Base-by-base conservation (phyloP, 1,139 yeast genomes). In the Hanseniaspora uvarum region DNA sequence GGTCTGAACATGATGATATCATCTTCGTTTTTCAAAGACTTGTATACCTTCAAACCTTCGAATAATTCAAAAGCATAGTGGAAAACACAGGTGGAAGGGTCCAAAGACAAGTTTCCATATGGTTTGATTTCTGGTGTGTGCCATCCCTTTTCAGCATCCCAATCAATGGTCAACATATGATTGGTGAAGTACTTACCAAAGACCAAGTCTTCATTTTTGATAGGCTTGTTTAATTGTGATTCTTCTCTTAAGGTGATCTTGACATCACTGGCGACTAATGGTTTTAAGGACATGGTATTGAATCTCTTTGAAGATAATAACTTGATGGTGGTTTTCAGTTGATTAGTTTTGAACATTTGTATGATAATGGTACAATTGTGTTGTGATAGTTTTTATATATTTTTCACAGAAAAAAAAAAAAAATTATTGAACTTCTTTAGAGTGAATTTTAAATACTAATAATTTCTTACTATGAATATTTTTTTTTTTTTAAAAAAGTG, bases 41-140 rank as follows among this genome's bases (percentile, higher is more conserved):
- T 77, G 76, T 88, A 92, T 7, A 97, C 97, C 74, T 92, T 92
- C 76, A 92, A 76, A 60, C 98, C 98, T 74, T 92, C 98, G 63
- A 92, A 92, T 60, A 92, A 78, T 69, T 88, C 96, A 66, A 92
- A 92, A 1, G 95, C 92, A 64, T 92, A 92, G 72, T 92, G 98
- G 70, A 92, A 80, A 36, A 89, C 97, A 65, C 82, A 78, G 12
- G 94, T 71, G 14, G 96, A 81, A 37, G 98, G 98, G 63, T 88
- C 96, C 56, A 92, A 70, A 19, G 73, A 63, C 56, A 92, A 71
- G 51, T 79, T 78, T 56, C 82, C 92, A 70, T 86, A 88, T 33
- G 97, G 96, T 62, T 78, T 78, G 67, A 92, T 89, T 64, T 78
- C 78, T 44, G 98, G 97, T 28, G 77, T 70, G 14, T 73, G 83